Conservation (phyloP, 2,329 filamentous ascomycete genomes). For the Alternaria sp. region DNA sequence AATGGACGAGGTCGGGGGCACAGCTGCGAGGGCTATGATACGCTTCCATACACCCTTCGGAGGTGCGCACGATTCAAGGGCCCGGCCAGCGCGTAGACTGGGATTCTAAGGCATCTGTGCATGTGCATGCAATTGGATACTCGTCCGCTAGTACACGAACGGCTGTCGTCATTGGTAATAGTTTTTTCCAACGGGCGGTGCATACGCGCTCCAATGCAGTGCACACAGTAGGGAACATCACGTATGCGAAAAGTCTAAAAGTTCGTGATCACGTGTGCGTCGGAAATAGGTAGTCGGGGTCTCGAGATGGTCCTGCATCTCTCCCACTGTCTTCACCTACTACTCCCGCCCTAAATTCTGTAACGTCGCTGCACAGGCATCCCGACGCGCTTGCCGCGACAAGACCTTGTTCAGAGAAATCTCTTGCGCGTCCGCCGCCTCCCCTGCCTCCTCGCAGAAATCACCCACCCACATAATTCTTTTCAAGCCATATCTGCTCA, state of each 20-base stretch:
- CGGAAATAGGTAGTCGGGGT: background rate
- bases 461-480: slow-evolving; percentile 15
- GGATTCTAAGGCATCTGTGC: slow-evolving; percentile 26
- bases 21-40: slow-evolving; percentile 3
- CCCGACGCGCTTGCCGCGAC: slow-evolving; percentile 37
- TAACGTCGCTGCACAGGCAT: slow-evolving; percentile 22
- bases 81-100: slow-evolving; percentile 25
- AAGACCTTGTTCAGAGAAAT: slow-evolving; percentile 23
- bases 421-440: slow-evolving; percentile 24
- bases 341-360: slow-evolving; percentile 20
- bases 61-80: slow-evolving; percentile 27
- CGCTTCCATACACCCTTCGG: slow-evolving; percentile 3
- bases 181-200: slow-evolving; percentile 19
- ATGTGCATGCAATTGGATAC: slow-evolving; percentile 28
- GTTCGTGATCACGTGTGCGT: slow-evolving; percentile 28
- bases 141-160: slow-evolving; percentile 25
- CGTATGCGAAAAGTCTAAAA: slow-evolving; percentile 22
- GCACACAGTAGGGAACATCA: slow-evolving; percentile 18
- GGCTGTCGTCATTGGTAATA: slow-evolving; percentile 28
- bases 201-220: slow-evolving; percentile 24
- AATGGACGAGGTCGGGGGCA: slow-evolving; percentile 3
- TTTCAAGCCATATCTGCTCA: slow-evolving; percentile 14
- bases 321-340: slow-evolving; percentile 14
- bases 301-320: slow-evolving; percentile 7
- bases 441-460: slow-evolving; percentile 19